phyloP scores from a whole-genome alignment of 495 filamentous ascomycete genomes.

The Penicillium tannophilum region DNA sequence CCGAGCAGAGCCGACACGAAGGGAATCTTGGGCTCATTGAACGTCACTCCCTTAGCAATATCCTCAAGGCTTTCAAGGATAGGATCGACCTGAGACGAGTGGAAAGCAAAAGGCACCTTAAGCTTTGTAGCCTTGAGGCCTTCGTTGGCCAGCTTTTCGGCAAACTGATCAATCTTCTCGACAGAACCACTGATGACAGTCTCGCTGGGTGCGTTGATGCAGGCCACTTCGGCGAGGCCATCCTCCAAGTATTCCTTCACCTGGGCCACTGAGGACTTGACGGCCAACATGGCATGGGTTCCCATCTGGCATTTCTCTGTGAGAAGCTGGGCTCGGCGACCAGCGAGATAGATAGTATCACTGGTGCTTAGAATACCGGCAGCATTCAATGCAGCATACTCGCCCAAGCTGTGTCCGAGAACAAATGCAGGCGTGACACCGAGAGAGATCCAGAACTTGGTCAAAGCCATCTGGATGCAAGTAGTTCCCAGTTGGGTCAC shows the following conservation, averaged over 20 bases:
- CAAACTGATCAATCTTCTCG: constrained; percentile 55
- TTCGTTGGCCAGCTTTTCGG: constrained; percentile 54
- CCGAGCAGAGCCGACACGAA: constrained; percentile 71
- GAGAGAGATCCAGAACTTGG: constrained; percentile 77
- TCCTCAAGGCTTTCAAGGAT: constrained; percentile 68
- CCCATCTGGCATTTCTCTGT: constrained; percentile 68
- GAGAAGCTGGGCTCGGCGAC: constrained; percentile 75
- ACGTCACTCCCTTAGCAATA: constrained; percentile 58
- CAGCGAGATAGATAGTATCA: constrained; percentile 81
- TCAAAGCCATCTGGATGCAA: constrained; percentile 83
- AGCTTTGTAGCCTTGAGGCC: constrained; percentile 70
- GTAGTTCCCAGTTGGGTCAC: constrained; percentile 76
- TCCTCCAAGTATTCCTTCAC: constrained; percentile 34
- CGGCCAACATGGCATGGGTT: constrained; percentile 65
- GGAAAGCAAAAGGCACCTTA: constrained; percentile 78
- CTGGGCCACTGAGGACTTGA: constrained; percentile 39
- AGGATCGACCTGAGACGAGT: constrained; percentile 77
- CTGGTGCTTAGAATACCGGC: constrained; percentile 77
- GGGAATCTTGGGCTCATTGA: constrained; percentile 63
- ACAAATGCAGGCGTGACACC: constrained; percentile 76
- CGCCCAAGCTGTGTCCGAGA: constrained; percentile 83
- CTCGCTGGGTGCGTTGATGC: constrained; percentile 53
- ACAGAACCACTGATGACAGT: constrained; percentile 53
- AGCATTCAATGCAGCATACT: constrained; percentile 83
- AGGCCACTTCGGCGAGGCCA: constrained; percentile 47